Evolutionary conservation across 495 filamentous ascomycete genomes (phyloP), one percentile per base, ranked within the genome.

Genomic region (Xylaria nigripes): DNA sequence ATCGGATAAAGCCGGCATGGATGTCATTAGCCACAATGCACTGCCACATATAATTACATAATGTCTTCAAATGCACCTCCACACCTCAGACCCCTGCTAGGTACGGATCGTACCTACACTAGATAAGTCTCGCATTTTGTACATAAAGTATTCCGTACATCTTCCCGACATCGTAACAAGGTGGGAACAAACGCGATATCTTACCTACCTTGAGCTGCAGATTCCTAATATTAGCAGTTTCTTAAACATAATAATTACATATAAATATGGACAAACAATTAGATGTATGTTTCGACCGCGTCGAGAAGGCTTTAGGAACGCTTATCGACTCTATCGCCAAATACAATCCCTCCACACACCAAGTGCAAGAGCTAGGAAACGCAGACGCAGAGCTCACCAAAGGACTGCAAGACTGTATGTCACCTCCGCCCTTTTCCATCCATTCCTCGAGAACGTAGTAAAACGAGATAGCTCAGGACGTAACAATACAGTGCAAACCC

Each of bases 281-380:
- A 24, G 76, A 82, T 51, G 53, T 57, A 13, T 79, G 80, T 54
- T 86, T 89, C 58, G 77, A 85, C 58, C 80, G 83, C 48, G 71
- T 90, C 38, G 86, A 88, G 61, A 76, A 77, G 51, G 81, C 84
- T 5, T 72, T 92, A 23, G 73, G 75, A 12, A 76, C 68, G 8
- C 75, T 92, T 10, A 80, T 89, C 60, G 84, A 86, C 63, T 88
- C 86, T 1, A 86, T 92, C 40, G 72, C 84, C 8, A 82, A 87
- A 52, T 90, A 89, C 77, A 86, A 87, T 57, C 87, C 87, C 25
- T 85, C 81, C 10, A 68, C 79, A 5, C 63, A 70, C 24, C 77
- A 81, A 22, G 86, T 86, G 5, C 69, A 75, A 21, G 80, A 86
- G 29, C 77, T 92, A 18, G 70, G 84, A 6, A 68, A 73, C n/a